phyloP scores from a whole-genome alignment of 805 yeast genomes.

The Starmerella scarabaei region DNA sequence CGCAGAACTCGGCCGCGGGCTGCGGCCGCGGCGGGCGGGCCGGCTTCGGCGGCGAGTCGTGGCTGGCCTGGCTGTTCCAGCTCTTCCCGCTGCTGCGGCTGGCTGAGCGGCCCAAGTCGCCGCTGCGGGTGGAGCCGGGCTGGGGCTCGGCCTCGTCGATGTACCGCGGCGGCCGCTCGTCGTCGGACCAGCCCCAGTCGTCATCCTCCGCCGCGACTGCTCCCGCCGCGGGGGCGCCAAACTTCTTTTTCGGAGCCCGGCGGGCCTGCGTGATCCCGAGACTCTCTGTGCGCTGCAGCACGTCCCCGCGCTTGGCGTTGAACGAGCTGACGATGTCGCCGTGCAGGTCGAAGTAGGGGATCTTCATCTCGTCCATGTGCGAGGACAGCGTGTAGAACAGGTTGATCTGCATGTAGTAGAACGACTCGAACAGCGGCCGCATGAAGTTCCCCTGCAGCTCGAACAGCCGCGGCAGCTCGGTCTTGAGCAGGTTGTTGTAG shows the following conservation, averaged over 20 bases:
- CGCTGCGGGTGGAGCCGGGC: conserved; percentile 19
- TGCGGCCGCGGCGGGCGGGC: conserved; percentile 16
- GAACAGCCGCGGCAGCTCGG: conserved; percentile 78
- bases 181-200: neutral
- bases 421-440: conserved; percentile 82
- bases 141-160: conserved; percentile 18
- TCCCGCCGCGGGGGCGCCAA: conserved; percentile 29
- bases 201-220: conserved; percentile 24
- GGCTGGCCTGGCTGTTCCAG: conserved; percentile 11
- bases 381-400: conserved; percentile 85
- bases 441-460: conserved; percentile 83
- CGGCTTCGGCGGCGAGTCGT: neutral
- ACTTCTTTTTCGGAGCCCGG: conserved; percentile 66
- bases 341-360: conserved; percentile 83
- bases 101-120: conserved; percentile 27
- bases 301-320: conserved; percentile 68
- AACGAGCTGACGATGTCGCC: conserved; percentile 77
- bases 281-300: conserved; percentile 79
- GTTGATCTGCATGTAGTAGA: conserved; percentile 95
- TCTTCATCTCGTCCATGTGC: conserved; percentile 90
- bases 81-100: conserved; percentile 26
- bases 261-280: conserved; percentile 74
- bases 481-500: conserved; percentile 86
- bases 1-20: conserved; percentile 38
- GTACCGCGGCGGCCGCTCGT: conserved; percentile 16